These are phyloP conservation scores for Penicillium daleae DNA, from an alignment of 495 filamentous ascomycete species.

Conservation along the genomic window DNA sequence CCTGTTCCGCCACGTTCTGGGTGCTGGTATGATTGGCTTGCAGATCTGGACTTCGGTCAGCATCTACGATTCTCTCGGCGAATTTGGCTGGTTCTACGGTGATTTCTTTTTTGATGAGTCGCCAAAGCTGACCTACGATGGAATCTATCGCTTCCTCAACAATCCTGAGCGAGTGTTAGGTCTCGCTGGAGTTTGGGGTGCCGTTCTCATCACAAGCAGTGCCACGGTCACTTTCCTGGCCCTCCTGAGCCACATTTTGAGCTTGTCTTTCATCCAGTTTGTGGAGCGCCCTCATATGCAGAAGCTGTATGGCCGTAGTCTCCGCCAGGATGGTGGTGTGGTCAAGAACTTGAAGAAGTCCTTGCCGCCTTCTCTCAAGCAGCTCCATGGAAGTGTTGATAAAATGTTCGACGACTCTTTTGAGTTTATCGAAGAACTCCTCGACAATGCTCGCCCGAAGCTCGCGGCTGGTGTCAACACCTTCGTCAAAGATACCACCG, in stretches of 20 bases:
- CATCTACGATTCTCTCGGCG: conserved; percentile 94
- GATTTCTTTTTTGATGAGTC: conserved; percentile 91
- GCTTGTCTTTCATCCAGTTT: conserved; percentile 85
- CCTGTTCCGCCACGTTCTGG: conserved; percentile 84
- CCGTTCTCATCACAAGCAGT: conserved; percentile 89
- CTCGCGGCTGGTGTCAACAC: conserved; percentile 83
- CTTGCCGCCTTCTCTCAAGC: conserved; percentile 75
- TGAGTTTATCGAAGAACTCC: conserved; percentile 87
- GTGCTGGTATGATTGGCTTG: conserved; percentile 76
- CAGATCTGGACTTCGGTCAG: conserved; percentile 93
- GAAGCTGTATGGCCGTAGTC: conserved; percentile 85
- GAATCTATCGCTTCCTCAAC: conserved; percentile 97
- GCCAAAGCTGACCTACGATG: conserved; percentile 89
- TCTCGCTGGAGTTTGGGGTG: conserved; percentile 93
- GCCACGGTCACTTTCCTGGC: conserved; percentile 81
- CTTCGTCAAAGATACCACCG: conserved; percentile 84
- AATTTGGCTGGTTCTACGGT: conserved; percentile 99
- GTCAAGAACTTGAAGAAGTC: conserved; percentile 87
- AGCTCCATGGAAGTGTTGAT: conserved; percentile 84
- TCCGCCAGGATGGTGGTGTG: conserved; percentile 86
- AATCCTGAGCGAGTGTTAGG: conserved; percentile 95
- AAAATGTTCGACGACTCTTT: conserved; percentile 81
- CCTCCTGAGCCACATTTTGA: conserved; percentile 80
- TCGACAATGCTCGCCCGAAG: conserved; percentile 86
- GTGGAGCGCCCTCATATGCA: conserved; percentile 98